Evolutionary conservation across 805 yeast genomes (phyloP).

Genomic region (Kazachstania kunashirensis): DNA sequence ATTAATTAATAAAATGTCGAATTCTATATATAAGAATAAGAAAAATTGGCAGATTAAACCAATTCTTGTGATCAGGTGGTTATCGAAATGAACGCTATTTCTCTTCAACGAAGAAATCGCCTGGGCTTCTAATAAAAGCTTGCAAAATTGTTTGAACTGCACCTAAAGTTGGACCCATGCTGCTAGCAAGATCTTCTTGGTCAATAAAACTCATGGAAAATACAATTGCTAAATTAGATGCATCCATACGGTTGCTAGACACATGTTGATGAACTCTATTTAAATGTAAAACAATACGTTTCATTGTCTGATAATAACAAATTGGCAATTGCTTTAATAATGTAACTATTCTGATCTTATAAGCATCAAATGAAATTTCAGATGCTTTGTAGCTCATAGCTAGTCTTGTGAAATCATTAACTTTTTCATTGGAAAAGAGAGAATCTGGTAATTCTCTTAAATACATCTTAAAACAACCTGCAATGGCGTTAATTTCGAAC

Average conservation of each 20-base stretch:
- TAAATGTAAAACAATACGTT: conserved; percentile 60
- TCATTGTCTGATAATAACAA: conserved; percentile 58
- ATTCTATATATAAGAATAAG: too few species aligned
- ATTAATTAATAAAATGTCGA: too few species aligned
- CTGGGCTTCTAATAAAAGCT: conserved; percentile 37
- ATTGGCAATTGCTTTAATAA: conserved; percentile 44
- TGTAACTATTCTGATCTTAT: conserved; percentile 17
- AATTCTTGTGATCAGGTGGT: too few species aligned
- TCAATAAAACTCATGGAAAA: conserved; percentile 56
- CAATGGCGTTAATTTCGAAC: conserved; percentile 77
- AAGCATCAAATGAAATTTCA: conserved; percentile 20
- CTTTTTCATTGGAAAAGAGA: conserved; percentile 55
- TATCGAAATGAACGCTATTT: too few species aligned
- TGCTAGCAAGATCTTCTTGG: conserved; percentile 34
- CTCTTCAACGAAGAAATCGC: conserved; percentile 17
- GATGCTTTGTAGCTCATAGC: conserved; percentile 20
- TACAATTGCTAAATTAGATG: conserved; percentile 84
- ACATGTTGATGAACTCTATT: conserved; percentile 56
- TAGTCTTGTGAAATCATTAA: conserved; percentile 43
- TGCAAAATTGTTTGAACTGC: conserved; percentile 45
- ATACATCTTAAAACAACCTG: conserved; percentile 78
- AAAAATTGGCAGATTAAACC: too few species aligned
- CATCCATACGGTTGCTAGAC: conserved; percentile 72
- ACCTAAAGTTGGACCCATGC: conserved; percentile 44
- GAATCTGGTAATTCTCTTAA: conserved; percentile 84